Base-by-base conservation (phyloP, 1,284 basidiomycete species). In the Pascua guehoae region DNA sequence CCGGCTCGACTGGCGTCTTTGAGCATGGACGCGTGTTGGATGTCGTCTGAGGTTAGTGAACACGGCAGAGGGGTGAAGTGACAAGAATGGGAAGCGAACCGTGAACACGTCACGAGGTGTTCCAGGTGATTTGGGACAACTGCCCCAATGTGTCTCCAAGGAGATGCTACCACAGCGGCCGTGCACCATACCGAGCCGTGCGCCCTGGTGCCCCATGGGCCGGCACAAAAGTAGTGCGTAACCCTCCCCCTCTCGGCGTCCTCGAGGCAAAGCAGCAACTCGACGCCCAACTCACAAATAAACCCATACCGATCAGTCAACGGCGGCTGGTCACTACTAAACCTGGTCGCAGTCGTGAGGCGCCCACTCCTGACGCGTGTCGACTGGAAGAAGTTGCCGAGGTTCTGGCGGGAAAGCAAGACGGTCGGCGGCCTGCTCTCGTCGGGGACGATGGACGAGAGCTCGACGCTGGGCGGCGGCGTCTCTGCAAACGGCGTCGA, bases 251-350 rank as follows among this genome's bases (percentile, higher is more conserved):
- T 3, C 24, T 4, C 24, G 7, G 24, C 24, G 24, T 32, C 24
- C 24, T 32, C 24, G 24, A 7, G 24, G 3, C 24, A 32, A 73
- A 88, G 66, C 16, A n/a, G 12, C 15, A 10, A 10, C 18, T 48
- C 15, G 2, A 32, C 24, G 24, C 24, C 4, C 84, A 81, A 24
- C 86, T 85, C 12, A 91, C 83, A 96, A 69, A 96, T 88, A 78
- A 98, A 98, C 0, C 95, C 95, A 71, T 91, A 98, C 10, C 91
- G 85, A 68, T 97, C 95, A 7, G 93, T 92, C 63, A 96, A 79
- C 10, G 75, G 74, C 2, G 86, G 85, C 47, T 86, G 82, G 43
- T 84, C 83, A 45, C 78, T 81, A 12, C 84, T 82, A 46, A 84
- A 83, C 41, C 72, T 78, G 55, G 83, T 71, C 1, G 74, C 72